Base-by-base conservation (phyloP, 1,284 basidiomycete species). In the Malassezia slooffiae region DNA sequence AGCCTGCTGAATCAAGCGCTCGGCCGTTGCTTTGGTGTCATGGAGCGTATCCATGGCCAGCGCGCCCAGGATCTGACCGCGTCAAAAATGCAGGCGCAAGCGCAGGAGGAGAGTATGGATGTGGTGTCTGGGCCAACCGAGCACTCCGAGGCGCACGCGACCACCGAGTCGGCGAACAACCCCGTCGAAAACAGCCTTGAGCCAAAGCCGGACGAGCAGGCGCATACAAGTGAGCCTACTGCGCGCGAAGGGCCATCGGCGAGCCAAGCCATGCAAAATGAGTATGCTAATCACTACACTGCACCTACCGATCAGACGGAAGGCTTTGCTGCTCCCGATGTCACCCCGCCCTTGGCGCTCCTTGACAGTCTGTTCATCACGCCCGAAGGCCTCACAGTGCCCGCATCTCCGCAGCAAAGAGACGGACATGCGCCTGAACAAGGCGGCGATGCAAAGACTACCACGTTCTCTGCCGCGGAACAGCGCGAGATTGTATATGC, bases 341-440 rank as follows among this genome's bases (percentile, higher is more conserved):
- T 32, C 22, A 54, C 60, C 30, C 64, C 66, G 12, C 52, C 61
- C 3, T 51, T 69, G 33, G 51, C 49, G n/a, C 53, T 58, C 22
- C 46, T 69, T 10, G 59, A 69, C 41, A 47, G 53, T 21, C 49
- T 69, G 6, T 69, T 69, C 33, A 54, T 69, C 32, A 67, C 66
- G 1, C 54, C 55, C 23, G 53, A 52, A 22, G 66, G 62, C 4
- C 48, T 69, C 5, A 47, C 12, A 50, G 58, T 34, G 54, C 66
- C 13, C 16, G 41, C 16, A 26, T 57, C n/a, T n/a, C n/a, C n/a
- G n/a, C 43, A 3, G 36, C 43, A 20, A 12, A 32, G 13, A 12
- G 7, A 4, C 5, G 19, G 26, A 16, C 36, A 45, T 5, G 10
- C 15, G 6, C 7, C 9, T 1, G 13, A 20, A 16, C 20, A 38